A percentile compares a stretch with the other conserved stretches of the same genome.
These are phyloP conservation scores for Dactylellina leptospora DNA, from an alignment of 2,329 filamentous ascomycete species.

Conservation along the genomic window DNA sequence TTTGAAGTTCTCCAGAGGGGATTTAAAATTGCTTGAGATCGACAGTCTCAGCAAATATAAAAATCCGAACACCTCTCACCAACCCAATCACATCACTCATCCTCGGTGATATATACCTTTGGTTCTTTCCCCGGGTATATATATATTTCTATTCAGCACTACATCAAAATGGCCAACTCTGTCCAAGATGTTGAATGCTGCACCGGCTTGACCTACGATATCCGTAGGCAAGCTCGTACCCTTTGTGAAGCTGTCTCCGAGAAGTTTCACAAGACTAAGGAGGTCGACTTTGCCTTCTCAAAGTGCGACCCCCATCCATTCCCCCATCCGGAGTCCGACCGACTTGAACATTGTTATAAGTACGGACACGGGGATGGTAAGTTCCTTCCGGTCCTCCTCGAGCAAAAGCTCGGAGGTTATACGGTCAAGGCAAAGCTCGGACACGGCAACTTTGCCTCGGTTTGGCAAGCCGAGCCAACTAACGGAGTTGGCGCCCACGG, in stretches of 20 bases:
- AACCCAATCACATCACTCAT: not conserved
- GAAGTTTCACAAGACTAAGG: slow-evolving; percentile 28
- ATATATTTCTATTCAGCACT: slow-evolving; percentile 37
- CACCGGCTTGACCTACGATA: slow-evolving; percentile 29
- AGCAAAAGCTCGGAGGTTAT: slow-evolving; percentile 42
- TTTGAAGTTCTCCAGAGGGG: too few species aligned
- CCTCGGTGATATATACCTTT: slow-evolving; percentile 44
- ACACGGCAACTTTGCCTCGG: slow-evolving; percentile 46
- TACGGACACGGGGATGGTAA: slow-evolving; percentile 46
- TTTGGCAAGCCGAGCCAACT: slow-evolving; percentile 41
- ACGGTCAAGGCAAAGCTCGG: slow-evolving; percentile 48
- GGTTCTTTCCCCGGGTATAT: slow-evolving; percentile 13
- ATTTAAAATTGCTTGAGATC: too few species aligned
- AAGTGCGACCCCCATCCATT: slow-evolving; percentile 47
- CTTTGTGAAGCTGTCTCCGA: slow-evolving; percentile 25
- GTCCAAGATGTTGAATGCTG: slow-evolving; percentile 31
- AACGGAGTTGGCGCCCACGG: slow-evolving; percentile 21
- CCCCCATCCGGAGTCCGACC: slow-evolving; percentile 42
- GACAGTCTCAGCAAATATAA: too few species aligned
- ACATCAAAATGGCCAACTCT: slow-evolving; percentile 24
- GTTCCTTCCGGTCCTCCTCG: slow-evolving; percentile 45
- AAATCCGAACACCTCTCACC: too few species aligned
- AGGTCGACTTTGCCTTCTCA: slow-evolving; percentile 32
- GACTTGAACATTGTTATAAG: slow-evolving; percentile 51
- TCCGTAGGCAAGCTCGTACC: slow-evolving; percentile 37